Evolutionary conservation across 768 basidiomycete genomes (phyloP), one percentile per base, ranked within the genome.

Genomic region (Hericium coralloides): DNA sequence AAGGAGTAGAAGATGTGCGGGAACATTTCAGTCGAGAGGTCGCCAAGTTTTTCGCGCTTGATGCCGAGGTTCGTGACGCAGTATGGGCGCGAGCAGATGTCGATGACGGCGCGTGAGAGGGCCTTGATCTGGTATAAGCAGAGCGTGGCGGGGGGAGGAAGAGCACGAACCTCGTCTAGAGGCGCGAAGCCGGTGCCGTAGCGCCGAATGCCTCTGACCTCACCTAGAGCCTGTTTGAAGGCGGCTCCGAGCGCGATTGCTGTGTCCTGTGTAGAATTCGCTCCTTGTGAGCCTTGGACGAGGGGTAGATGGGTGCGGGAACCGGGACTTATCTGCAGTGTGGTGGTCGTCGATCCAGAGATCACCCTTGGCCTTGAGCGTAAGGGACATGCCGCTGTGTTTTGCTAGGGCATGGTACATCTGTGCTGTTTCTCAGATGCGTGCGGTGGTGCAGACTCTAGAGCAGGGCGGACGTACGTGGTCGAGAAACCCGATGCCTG

Each of bases 291-390:
- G 15, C 20, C 38, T 23, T 18, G 23, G 47, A 38, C 55, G 26
- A 57, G 59, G 20, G 51, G 55, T 52, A 60, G n/a, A n/a, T 47
- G 37, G 67, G 51, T 12, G 45, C 25, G 31, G 49, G 14, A 25
- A 38, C 22, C 12, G 17, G 39, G 51, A 84, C 87, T 85, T 83
- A 89, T 99, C 97, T 80, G 95, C 92, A 49, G 95, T 92, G 73
- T 99, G 97, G 66, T 98, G 97, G 73, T 99, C 97, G 72, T 99
- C 97, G 58, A 98, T 97, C 82, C 87, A 91, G 8, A 98, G 78
- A 70, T 99, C 97, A 41, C 97, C 97, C 67, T 89, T 84, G 72
- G 94, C 98, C 64, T 88, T 87, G 74, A 99, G 79, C 18, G 80
- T 83, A 60, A 99, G 75, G 0, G 92, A 94, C 84, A 97, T 89